These are phyloP conservation scores for Termitomyces sp. DNA, from an alignment of 768 basidiomycete species.

Conservation along the genomic window DNA sequence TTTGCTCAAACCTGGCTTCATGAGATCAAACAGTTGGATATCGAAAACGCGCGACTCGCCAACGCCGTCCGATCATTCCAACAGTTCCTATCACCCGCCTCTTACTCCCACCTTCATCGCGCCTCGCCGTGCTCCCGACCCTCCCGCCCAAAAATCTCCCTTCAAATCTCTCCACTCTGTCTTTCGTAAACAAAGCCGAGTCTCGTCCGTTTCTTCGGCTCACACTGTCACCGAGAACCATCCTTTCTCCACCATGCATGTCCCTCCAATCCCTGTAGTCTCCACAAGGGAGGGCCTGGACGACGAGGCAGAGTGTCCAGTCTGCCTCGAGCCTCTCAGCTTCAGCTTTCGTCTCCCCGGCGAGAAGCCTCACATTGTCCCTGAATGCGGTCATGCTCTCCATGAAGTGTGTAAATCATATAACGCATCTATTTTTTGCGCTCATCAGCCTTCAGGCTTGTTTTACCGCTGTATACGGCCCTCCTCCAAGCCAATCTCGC, in stretches of 20 bases:
- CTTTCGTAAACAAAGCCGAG: conserved; percentile 44
- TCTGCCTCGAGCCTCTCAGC: conserved; percentile 93
- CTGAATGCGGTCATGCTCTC: conserved; percentile 97
- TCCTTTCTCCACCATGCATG: conserved; percentile 58
- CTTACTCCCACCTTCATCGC: conserved; percentile 43
- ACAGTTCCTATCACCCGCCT: conserved; percentile 30
- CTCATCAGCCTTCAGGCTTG: conserved; percentile 60
- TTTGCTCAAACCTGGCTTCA: conserved; percentile 18
- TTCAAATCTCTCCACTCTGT: conserved; percentile 50
- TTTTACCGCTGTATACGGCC: conserved; percentile 95
- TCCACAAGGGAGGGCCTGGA: conserved; percentile 58
- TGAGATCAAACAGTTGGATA: conserved; percentile 42
- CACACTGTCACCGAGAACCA: conserved; percentile 47
- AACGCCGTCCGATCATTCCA: conserved; percentile 23
- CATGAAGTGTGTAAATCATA: conserved; percentile 63
- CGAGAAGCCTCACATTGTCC: conserved; percentile 96
- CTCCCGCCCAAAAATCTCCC: conserved; percentile 24
- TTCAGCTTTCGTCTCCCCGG: conserved; percentile 92
- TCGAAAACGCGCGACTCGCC: conserved; percentile 37
- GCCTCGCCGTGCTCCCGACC: conserved; percentile 35
- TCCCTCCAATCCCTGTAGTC: conserved; percentile 70
- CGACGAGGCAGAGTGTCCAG: conserved; percentile 91
- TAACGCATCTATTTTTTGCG: conserved; percentile 6
- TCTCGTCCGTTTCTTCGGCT: conserved; percentile 48
- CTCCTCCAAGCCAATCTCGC: conserved; percentile 59